phyloP scores from a whole-genome alignment of 441 rosid species.

The Eruca vesicaria region DNA sequence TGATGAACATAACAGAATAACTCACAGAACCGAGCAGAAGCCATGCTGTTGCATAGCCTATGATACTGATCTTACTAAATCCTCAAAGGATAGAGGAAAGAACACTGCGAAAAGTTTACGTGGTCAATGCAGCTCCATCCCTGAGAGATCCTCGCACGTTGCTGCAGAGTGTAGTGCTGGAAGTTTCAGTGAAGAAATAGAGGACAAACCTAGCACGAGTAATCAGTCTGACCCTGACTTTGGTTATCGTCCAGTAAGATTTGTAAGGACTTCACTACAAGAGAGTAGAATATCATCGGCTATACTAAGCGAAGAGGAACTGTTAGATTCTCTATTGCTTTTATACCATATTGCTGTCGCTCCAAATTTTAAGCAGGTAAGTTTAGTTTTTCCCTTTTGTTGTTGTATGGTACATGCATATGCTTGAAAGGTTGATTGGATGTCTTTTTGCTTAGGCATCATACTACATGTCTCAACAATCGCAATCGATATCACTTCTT shows the following conservation, averaged over 20 bases:
- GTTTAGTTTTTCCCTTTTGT: background rate
- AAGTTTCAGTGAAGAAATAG: constrained; percentile 84
- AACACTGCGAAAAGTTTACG: constrained; percentile 57
- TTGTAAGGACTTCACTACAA: constrained; percentile 51
- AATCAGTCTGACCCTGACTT: constrained; percentile 87
- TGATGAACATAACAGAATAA: constrained; percentile 73
- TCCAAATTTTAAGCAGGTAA: constrained; percentile 95
- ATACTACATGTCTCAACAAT: constrained; percentile 79
- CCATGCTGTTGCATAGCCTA: constrained; percentile 94
- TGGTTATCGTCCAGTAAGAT: constrained; percentile 66
- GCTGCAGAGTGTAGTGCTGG: constrained; percentile 80
- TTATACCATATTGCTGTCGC: constrained; percentile 91
- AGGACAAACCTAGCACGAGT: constrained; percentile 91
- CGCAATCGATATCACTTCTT: constrained; percentile 74
- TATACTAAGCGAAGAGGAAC: constrained; percentile 87
- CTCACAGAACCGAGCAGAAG: constrained; percentile 74
- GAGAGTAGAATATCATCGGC: constrained; percentile 67
- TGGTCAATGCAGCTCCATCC: constrained; percentile 60
- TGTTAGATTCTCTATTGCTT: constrained; percentile 74
- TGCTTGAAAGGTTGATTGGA: constrained; percentile 21
- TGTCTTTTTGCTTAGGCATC: constrained; percentile 66
- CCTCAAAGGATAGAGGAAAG: constrained; percentile 60
- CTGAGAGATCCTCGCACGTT: constrained; percentile 88
- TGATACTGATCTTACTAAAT: constrained; percentile 70
- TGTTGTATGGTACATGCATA: constrained; percentile 1